Conservation (phyloP, 139 green algal genomes). For the Deuterostichococcus epilithicus region DNA sequence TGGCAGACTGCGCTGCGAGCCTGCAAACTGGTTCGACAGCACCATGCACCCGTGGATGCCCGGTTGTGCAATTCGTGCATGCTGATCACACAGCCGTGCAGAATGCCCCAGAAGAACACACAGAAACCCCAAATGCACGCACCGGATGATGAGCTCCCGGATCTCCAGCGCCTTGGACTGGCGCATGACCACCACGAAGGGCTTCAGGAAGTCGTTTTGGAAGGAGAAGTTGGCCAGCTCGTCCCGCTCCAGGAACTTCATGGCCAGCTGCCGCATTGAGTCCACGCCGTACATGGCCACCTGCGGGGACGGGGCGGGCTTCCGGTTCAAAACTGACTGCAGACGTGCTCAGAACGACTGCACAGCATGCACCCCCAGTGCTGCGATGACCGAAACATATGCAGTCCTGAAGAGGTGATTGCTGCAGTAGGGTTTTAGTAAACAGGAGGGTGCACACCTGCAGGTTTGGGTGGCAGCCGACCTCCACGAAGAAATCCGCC, state of each 20-base stretch:
- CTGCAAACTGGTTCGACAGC: not conserved
- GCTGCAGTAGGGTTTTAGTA: not conserved
- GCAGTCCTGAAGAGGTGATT: too few relatives aligned
- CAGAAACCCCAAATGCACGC: constrained; percentile 22
- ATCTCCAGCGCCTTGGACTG: constrained; percentile 82
- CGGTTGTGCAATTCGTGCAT: not conserved
- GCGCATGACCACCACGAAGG: constrained; percentile 96
- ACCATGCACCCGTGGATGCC: not conserved
- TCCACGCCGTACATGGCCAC: constrained; percentile 94
- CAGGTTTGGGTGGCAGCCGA: constrained; percentile 76
- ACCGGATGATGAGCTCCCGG: constrained; percentile 96
- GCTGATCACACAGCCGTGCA: too few relatives aligned
- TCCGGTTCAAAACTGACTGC: too few relatives aligned
- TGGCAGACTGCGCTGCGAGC: not conserved
- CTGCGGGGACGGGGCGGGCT: not conserved
- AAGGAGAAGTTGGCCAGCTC: constrained; percentile 99
- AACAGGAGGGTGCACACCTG: constrained; percentile 20
- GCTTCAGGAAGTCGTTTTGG: constrained; percentile 98
- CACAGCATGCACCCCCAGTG: too few relatives aligned
- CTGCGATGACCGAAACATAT: too few relatives aligned
- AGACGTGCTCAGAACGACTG: too few relatives aligned
- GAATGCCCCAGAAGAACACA: not conserved
- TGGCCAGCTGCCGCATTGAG: constrained; percentile 71
- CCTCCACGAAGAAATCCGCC: constrained; percentile 87
- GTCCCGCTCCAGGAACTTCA: constrained; percentile 96